Conservation (phyloP, 805 yeast species). For the Wickerhamomyces silvicola region DNA sequence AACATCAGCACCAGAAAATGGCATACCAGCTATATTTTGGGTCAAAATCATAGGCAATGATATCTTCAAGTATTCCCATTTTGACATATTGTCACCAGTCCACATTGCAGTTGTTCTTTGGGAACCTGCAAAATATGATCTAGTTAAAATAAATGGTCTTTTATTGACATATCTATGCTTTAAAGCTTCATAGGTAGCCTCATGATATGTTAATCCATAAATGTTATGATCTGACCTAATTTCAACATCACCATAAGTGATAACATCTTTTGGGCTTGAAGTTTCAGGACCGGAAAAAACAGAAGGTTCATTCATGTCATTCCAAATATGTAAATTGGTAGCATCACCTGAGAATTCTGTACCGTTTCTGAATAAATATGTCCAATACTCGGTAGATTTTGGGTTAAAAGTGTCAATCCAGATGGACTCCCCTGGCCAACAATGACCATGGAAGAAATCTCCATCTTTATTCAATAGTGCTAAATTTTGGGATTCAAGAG, state of each 20-base stretch:
- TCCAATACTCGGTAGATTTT: conserved; percentile 55
- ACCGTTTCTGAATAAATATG: conserved; percentile 41
- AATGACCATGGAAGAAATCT: conserved; percentile 67
- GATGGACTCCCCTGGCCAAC: conserved; percentile 96
- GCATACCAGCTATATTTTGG: conserved; percentile 76
- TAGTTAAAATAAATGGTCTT: conserved; percentile 83
- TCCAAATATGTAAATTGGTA: conserved; percentile 81
- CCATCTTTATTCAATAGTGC: conserved; percentile 44
- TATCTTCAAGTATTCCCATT: conserved; percentile 77
- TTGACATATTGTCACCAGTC: conserved; percentile 96
- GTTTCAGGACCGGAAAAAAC: conserved; percentile 95
- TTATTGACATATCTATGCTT: conserved; percentile 40
- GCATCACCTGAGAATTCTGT: conserved; percentile 40
- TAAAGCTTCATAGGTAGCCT: conserved; percentile 70
- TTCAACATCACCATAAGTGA: conserved; percentile 79
- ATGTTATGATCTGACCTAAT: conserved; percentile 88
- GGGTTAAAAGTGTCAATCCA: conserved; percentile 89
- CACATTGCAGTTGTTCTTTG: conserved; percentile 91
- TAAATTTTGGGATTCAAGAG: conserved; percentile 33
- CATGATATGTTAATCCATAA: conserved; percentile 74
- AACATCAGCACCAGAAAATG: conserved; percentile 93
- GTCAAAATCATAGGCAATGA: conserved; percentile 88
- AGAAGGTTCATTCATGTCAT: conserved; percentile 98
- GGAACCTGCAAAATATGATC: conserved; percentile 87
- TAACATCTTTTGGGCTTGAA: conserved; percentile 70